Evolutionary conservation across 805 yeast genomes (phyloP).

Genomic region (Wickerhamiella kurtzmanii): DNA sequence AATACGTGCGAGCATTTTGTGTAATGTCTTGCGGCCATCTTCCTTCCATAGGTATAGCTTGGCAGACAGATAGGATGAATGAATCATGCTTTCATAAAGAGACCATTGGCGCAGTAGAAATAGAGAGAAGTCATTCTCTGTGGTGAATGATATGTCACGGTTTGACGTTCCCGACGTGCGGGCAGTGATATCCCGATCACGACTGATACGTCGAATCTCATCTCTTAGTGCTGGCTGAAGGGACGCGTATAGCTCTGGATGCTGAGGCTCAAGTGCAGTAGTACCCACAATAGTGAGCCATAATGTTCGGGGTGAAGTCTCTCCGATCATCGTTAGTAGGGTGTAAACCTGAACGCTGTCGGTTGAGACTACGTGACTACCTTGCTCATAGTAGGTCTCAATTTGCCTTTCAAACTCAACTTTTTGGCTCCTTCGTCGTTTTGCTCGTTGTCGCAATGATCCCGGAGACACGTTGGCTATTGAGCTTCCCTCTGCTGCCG

Average conservation of each 20-base stretch:
- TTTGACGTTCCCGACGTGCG: slow-evolving; percentile 16
- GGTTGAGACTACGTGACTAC: slow-evolving; percentile 64
- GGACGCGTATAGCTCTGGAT: slow-evolving; percentile 57
- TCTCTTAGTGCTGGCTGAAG: slow-evolving; percentile 64
- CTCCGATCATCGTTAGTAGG: slow-evolving; percentile 67
- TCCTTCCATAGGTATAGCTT: slow-evolving; percentile 81
- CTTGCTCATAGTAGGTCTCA: slow-evolving; percentile 71
- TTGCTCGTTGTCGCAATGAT: slow-evolving; percentile 7
- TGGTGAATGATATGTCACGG: slow-evolving; percentile 32
- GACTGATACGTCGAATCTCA: slow-evolving; percentile 61
- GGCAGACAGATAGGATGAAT: slow-evolving; percentile 84
- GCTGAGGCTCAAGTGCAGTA: slow-evolving; percentile 58
- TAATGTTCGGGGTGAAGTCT: slow-evolving; percentile 48
- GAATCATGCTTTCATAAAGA: slow-evolving; percentile 75
- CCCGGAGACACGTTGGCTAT: slow-evolving; percentile 7
- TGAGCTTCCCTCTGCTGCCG: background rate
- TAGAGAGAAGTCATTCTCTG: slow-evolving; percentile 75
- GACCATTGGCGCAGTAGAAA: slow-evolving; percentile 89
- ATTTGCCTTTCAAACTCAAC: slow-evolving; percentile 34
- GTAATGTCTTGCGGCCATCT: slow-evolving; percentile 73
- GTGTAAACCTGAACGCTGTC: slow-evolving; percentile 71
- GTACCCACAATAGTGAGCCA: slow-evolving; percentile 90
- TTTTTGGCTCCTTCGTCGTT: slow-evolving; percentile 11
- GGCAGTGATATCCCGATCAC: slow-evolving; percentile 19
- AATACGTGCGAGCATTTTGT: slow-evolving; percentile 90